phyloP scores from a whole-genome alignment of 202 grass and related monocot species.

The Carex sylvatica region DNA sequence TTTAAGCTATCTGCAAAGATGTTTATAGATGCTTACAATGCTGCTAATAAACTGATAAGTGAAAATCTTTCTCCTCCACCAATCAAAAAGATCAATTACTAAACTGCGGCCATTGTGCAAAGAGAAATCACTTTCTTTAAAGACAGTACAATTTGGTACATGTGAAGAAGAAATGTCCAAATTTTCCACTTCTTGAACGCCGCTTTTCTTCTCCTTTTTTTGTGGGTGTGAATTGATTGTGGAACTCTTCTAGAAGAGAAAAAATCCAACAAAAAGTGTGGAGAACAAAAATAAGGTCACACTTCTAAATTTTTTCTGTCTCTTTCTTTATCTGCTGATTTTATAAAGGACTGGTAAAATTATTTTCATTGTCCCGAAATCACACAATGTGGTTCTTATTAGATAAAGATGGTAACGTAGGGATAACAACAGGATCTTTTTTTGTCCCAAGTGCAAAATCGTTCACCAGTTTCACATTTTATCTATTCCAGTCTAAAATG shows the following conservation, averaged over 20 bases:
- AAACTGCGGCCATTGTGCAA: not conserved
- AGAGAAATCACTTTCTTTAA: conserved; percentile 3
- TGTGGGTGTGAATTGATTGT: not conserved
- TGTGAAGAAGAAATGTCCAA: not conserved
- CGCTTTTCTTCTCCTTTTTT: not conserved
- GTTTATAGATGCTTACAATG: not conserved
- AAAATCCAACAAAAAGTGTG: not conserved
- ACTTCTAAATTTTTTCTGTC: not conserved
- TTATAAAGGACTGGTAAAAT: not conserved
- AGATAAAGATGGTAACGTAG: not conserved
- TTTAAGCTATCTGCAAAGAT: not conserved
- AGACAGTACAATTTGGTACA: conserved; percentile 9
- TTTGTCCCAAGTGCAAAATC: not conserved
- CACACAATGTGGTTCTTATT: not conserved
- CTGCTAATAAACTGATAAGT: not conserved
- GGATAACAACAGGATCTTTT: not conserved
- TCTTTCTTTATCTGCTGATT: not conserved
- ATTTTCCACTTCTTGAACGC: not conserved
- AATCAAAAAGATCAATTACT: not conserved
- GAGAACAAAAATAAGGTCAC: not conserved
- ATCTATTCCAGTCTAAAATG: not conserved
- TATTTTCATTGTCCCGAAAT: not conserved
- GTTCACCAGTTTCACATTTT: not conserved
- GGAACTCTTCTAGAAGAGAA: not conserved
- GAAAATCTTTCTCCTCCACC: not conserved